A percentile compares a stretch with the other conserved stretches of the same genome.
Conservation (phyloP, 2,329 filamentous ascomycete genomes). For the Metarhizium brunneum region DNA sequence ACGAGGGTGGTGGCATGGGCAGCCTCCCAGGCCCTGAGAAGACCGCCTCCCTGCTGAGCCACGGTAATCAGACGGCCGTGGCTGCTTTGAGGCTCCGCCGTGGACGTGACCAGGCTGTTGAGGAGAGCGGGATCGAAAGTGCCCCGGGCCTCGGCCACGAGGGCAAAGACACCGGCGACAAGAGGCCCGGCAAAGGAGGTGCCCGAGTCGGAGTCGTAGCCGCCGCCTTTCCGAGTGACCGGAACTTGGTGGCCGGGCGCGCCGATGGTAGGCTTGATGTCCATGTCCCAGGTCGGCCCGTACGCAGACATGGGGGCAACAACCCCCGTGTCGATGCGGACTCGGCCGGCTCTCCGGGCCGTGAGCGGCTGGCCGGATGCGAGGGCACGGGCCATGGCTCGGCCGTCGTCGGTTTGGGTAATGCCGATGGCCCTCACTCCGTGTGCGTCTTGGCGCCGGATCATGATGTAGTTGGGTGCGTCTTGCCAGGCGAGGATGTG, state of each 20-base stretch:
- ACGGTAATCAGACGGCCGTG: background rate
- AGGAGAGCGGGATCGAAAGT: conserved; percentile 1
- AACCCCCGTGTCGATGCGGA: background rate
- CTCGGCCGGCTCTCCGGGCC: background rate
- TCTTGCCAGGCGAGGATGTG: too few relatives aligned
- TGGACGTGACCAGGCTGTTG: conserved; percentile 3
- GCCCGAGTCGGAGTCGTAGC: background rate
- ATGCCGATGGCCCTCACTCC: conserved; percentile 12
- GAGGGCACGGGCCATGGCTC: background rate
- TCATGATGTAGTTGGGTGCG: too few relatives aligned
- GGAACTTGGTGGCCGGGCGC: conserved; percentile 21
- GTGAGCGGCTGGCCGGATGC: too few relatives aligned
- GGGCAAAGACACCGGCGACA: conserved; percentile 1
- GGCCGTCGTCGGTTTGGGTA: background rate
- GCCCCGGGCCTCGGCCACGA: conserved; percentile 1
- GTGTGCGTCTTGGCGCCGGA: too few relatives aligned
- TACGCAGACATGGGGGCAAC: conserved; percentile 4
- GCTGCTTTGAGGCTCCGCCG: conserved; percentile 3
- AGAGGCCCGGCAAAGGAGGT: conserved; percentile 3
- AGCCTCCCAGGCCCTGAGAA: conserved; percentile 45
- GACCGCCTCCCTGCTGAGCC: conserved; percentile 35
- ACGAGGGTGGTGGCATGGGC: conserved; percentile 38
- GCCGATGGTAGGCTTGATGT: conserved; percentile 32
- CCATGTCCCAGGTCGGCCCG: conserved; percentile 20
- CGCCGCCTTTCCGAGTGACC: background rate